Base-by-base conservation (phyloP, 305 asterid genomes). In the Stenogyne calaminthoides region DNA sequence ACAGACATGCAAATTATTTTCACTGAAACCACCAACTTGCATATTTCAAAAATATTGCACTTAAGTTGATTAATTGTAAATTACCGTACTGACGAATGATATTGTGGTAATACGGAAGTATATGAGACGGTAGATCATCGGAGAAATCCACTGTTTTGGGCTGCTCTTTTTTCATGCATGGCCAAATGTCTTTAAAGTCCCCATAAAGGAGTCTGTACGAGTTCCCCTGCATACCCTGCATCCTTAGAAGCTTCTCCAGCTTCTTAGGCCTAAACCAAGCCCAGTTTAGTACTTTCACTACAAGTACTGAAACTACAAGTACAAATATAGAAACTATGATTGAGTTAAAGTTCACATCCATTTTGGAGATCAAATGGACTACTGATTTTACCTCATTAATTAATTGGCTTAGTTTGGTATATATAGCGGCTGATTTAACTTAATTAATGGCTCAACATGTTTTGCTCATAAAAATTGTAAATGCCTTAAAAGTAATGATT, bases 241-340 rank as follows among this genome's bases (percentile, higher is more conserved):
- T 29, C 44, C 76, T 72, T 9, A 83, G 83, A 29, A 65, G 37
- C 29, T 69, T 75, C 74, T 83, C 87, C 9, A 72, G 69, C 59
- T 69, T 80, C 70, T 69, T 75, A 0, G 87, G 87, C 27, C 69
- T 67, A 7, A 83, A 37, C 87, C 87, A 83, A 7, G 51, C 76
- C 81, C 80, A 78, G 5, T 82, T 76, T 40, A 79, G 51, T 49
- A 82, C 14, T 76, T 73, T 73, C 67, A 72, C 66, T 44, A 67
- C 51, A 5, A 44, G 19, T 62, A 69, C 22, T 19, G 77, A 9
- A 57, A 14, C 37, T 36, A 11, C 70, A 64, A 25, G 29, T 25
- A 25, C 29, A 25, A 25, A 1, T 25, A 25, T 25, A 25, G 29
- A 25, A 25, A 3, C 29, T 3, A 25, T 25, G 29, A 25, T 25